Conservation (phyloP, 2,329 filamentous ascomycete species). For the Geosmithia flava region DNA sequence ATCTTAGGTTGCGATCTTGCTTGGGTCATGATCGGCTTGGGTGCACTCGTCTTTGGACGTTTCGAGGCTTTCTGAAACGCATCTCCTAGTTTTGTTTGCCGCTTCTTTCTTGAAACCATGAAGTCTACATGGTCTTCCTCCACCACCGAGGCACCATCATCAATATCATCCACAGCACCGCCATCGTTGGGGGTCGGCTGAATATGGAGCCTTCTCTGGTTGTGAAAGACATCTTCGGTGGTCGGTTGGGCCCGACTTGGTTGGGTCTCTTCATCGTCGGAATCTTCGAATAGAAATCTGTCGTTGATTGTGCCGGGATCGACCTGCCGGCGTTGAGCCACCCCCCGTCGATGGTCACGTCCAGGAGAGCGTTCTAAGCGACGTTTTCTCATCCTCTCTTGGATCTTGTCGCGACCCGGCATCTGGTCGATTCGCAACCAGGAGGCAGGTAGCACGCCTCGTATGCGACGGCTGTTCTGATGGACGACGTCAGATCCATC, state of each 20-base stretch:
- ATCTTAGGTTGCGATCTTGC: conserved; percentile 17
- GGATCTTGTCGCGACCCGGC: conserved; percentile 16
- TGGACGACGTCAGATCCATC: conserved; percentile 26
- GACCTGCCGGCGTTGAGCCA: conserved; percentile 27
- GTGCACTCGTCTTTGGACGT: conserved; percentile 6
- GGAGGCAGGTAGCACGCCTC: conserved; percentile 53
- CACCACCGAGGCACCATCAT: conserved; percentile 23
- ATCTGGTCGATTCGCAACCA: conserved; percentile 50
- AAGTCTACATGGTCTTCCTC: conserved; percentile 40
- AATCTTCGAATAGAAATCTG: conserved; percentile 31
- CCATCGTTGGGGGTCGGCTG: conserved; percentile 2
- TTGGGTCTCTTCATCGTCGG: conserved; percentile 23
- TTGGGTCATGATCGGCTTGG: conserved; percentile 1
- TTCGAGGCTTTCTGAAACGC: conserved; percentile 13
- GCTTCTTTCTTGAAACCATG: conserved; percentile 33
- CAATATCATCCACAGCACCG: conserved; percentile 1
- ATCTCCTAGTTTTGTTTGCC: conserved; percentile 16
- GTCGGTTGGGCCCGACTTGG: conserved; percentile 5
- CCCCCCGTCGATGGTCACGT: conserved; percentile 29
- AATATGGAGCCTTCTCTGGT: conserved; percentile 12
- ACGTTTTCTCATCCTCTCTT: conserved; percentile 14
- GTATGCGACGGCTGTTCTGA: conserved; percentile 29
- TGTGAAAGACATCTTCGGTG: conserved; percentile 11
- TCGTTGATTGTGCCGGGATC: not conserved
- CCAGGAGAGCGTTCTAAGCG: conserved; percentile 21